Percentiles rank a stretch among this genome's conserved stretches.
These are phyloP conservation scores for Chlamydomonas sp. DNA, from an alignment of 139 green algal genomes.

Conservation along the genomic window DNA sequence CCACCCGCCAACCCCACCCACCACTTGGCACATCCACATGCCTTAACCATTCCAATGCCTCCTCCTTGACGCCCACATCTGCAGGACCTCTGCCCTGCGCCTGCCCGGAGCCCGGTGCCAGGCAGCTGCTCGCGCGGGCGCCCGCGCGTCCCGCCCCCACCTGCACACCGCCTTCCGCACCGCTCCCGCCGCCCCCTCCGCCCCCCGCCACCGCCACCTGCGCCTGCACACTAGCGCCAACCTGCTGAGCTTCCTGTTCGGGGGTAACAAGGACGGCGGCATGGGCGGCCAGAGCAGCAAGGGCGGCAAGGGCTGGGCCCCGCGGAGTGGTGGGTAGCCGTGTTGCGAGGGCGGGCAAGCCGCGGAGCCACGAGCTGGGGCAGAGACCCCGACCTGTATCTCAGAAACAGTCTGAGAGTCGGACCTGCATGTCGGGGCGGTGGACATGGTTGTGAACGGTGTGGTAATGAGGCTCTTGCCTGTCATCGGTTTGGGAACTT, in stretches of 20 bases:
- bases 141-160: neutral
- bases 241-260: neutral
- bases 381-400: neutral
- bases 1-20: no score
- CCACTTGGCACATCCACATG: no score
- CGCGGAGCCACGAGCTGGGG: neutral
- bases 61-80: no score
- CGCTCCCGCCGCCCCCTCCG: no score
- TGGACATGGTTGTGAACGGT: neutral
- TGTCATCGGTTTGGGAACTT: neutral
- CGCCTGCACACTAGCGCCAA: neutral
- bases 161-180: neutral
- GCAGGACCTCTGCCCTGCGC: neutral
- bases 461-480: neutral
- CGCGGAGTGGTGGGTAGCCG: neutral
- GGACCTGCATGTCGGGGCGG: neutral
- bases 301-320: constrained; percentile 14
- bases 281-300: constrained; percentile 11
- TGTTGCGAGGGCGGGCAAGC: no score
- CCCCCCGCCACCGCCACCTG: neutral
- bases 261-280: neutral
- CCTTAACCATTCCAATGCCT: no score
- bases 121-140: neutral
- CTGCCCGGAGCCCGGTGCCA: neutral
- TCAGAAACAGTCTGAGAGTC: neutral